Evolutionary conservation across 768 basidiomycete species (phyloP).

Genomic region (Exidia glandulosa): DNA sequence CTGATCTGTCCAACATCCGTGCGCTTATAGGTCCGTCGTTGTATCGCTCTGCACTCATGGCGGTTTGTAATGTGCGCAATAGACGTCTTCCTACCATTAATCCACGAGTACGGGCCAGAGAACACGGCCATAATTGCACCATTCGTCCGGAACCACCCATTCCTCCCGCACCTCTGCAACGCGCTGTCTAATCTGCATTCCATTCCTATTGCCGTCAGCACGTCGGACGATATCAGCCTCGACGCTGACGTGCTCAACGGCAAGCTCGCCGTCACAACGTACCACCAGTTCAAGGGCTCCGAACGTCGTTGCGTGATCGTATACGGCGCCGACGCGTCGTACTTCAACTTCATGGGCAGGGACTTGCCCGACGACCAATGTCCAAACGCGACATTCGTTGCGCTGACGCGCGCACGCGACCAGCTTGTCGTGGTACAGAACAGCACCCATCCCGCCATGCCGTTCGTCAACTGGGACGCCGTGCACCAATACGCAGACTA

Average conservation of each 20-base stretch:
- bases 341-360: constrained; percentile 1
- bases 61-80: neutral
- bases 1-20: neutral
- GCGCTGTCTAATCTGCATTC: neutral
- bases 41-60: neutral
- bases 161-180: neutral
- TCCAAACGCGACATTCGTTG: constrained; percentile 4
- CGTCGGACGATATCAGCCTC: neutral
- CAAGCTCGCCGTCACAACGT: constrained; percentile 1
- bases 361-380: constrained; percentile 3
- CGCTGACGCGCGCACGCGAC: constrained; percentile 2
- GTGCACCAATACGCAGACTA: neutral
- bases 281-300: constrained; percentile 4
- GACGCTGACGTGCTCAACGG: constrained; percentile 1
- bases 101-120: neutral
- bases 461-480: constrained; percentile 1
- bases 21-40: neutral
- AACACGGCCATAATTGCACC: constrained; percentile 1
- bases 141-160: constrained; percentile 1
- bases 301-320: constrained; percentile 4
- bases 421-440: constrained; percentile 3
- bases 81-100: constrained; percentile 1
- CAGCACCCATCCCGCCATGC: neutral
- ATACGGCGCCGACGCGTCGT: constrained; percentile 1
- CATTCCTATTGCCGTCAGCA: neutral